These are phyloP conservation scores for Lepidium campestre DNA, from an alignment of 441 rosid genomes.

Conservation along the genomic window DNA sequence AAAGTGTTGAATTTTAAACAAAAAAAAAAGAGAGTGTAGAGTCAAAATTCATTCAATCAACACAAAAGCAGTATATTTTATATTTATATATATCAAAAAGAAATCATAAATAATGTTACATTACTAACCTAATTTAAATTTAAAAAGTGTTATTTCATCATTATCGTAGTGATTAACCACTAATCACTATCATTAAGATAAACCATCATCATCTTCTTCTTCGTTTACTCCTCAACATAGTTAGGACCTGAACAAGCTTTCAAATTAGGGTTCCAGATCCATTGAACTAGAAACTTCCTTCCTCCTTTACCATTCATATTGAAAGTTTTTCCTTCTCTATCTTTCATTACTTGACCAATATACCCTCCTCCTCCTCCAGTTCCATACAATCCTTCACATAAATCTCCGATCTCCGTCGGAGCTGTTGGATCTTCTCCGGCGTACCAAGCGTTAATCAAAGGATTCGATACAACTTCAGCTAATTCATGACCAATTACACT, in stretches of 20 bases:
- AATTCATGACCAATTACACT: slow-evolving; percentile 89
- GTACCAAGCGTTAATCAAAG: slow-evolving; percentile 87
- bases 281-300: slow-evolving; percentile 69
- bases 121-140: slow-evolving; percentile 8
- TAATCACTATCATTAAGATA: slow-evolving; percentile 7
- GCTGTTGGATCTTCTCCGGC: slow-evolving; percentile 96
- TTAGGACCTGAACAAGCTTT: slow-evolving; percentile 85
- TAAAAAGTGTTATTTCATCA: slow-evolving; percentile 1
- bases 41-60: slow-evolving; percentile 6
- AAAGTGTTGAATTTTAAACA: neutral
- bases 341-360: slow-evolving; percentile 74
- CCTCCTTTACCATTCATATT: slow-evolving; percentile 69
- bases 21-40: neutral
- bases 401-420: slow-evolving; percentile 85
- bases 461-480: slow-evolving; percentile 80
- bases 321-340: slow-evolving; percentile 45
- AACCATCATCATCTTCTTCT: neutral
- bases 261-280: slow-evolving; percentile 74
- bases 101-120: slow-evolving; percentile 7
- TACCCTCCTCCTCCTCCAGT: slow-evolving; percentile 91
- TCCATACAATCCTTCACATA: slow-evolving; percentile 88
- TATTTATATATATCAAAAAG: slow-evolving; percentile 7
- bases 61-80: slow-evolving; percentile 1
- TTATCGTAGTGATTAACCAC: slow-evolving; percentile 3
- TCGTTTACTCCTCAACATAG: slow-evolving; percentile 44